These are phyloP conservation scores for Daldinia decipiens DNA, from an alignment of 495 filamentous ascomycete species.

Conservation along the genomic window DNA sequence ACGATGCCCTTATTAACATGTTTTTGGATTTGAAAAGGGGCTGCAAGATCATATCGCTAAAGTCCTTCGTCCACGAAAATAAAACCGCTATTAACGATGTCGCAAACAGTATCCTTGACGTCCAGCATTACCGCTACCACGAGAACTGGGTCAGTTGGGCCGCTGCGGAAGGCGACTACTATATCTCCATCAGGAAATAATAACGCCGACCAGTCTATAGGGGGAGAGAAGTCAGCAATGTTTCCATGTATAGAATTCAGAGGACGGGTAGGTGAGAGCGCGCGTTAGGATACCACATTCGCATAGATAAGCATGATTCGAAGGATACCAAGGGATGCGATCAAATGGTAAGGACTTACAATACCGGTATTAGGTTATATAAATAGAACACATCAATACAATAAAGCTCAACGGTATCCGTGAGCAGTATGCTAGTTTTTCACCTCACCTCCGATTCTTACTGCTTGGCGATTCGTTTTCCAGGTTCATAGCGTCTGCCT, in stretches of 20 bases:
- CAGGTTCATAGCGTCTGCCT: constrained; percentile 89
- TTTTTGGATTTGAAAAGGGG: constrained; percentile 96
- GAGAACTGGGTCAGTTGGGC: constrained; percentile 93
- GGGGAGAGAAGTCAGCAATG: constrained; percentile 19
- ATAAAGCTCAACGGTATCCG: constrained; percentile 21
- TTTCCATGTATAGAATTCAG: constrained; percentile 27
- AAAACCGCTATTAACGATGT: constrained; percentile 79
- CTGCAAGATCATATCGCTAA: constrained; percentile 84
- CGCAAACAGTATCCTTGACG: constrained; percentile 76
- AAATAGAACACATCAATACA: constrained; percentile 37
- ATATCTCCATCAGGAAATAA: constrained; percentile 84
- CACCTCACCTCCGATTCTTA: constrained; percentile 33
- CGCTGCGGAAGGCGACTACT: constrained; percentile 81
- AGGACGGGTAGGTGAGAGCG: constrained; percentile 22
- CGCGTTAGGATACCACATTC: constrained; percentile 42
- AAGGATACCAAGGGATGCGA: constrained; percentile 34
- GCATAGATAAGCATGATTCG: constrained; percentile 39
- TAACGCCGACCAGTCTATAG: neutral
- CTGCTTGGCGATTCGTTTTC: constrained; percentile 52
- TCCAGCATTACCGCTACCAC: constrained; percentile 80
- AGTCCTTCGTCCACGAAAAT: constrained; percentile 78
- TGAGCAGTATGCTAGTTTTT: neutral
- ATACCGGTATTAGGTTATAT: constrained; percentile 32
- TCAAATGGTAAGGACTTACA: constrained; percentile 27
- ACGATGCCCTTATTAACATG: constrained; percentile 85